Conservation (phyloP, 495 filamentous ascomycete genomes). For the Terfezia boudieri region DNA sequence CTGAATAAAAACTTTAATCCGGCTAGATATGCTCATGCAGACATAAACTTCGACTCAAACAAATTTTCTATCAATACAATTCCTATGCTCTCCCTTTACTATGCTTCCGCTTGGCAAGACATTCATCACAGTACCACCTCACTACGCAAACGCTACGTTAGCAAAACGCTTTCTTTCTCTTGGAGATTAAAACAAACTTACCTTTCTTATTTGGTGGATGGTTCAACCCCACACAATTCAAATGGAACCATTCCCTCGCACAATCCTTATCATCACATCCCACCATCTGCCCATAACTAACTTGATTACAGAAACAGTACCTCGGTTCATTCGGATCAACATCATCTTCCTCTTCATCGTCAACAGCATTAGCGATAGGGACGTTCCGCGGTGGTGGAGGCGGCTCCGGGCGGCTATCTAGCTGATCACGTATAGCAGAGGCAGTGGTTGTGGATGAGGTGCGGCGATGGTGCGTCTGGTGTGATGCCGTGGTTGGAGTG, state of each 20-base stretch:
- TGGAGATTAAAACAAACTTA: conserved; percentile 27
- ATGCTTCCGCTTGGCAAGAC: conserved; percentile 43
- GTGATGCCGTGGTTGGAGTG: no score
- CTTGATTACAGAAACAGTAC: conserved; percentile 83
- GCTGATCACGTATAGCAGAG: conserved; percentile 8
- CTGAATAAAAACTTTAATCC: neutral
- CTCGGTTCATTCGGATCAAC: conserved; percentile 60
- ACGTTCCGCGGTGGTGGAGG: conserved; percentile 4
- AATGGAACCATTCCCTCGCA: conserved; percentile 85
- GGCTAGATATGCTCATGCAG: neutral
- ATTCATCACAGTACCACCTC: conserved; percentile 83
- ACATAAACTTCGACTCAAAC: neutral
- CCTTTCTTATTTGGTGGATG: conserved; percentile 66
- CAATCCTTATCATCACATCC: conserved; percentile 84
- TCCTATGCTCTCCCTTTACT: neutral
- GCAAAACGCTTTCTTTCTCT: conserved; percentile 15
- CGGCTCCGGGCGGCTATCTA: conserved; percentile 24
- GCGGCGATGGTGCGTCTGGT: no score
- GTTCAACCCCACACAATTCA: conserved; percentile 72
- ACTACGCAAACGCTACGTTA: conserved; percentile 23
- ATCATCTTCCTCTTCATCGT: conserved; percentile 36
- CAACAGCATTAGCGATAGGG: neutral
- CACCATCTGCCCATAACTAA: conserved; percentile 95
- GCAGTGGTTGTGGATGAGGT: no score
- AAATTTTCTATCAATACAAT: neutral